These are phyloP conservation scores for Exophiala sideris DNA, from an alignment of 2,329 filamentous ascomycete species.

Conservation along the genomic window DNA sequence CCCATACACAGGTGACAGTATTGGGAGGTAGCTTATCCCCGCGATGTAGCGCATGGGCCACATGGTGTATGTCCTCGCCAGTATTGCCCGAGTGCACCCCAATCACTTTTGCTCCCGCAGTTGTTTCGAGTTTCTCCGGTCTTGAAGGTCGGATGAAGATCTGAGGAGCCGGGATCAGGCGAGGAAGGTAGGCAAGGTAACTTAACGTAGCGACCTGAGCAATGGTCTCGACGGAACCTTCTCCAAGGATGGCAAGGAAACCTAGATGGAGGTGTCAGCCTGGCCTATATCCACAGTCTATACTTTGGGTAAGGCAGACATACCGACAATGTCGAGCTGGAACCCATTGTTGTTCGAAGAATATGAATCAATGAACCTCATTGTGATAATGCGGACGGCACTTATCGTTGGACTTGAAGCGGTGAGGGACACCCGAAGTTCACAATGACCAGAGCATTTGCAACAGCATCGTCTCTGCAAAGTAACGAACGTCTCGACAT, in stretches of 20 bases:
- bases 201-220: slow-evolving; percentile 51
- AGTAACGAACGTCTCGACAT: too few relatives aligned
- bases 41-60: slow-evolving; percentile 42
- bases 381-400: slow-evolving; percentile 1
- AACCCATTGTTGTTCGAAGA: slow-evolving; percentile 34
- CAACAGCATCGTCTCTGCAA: too few relatives aligned
- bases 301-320: slow-evolving; percentile 1
- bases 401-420: too few relatives aligned
- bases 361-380: slow-evolving; percentile 21
- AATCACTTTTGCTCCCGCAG: slow-evolving; percentile 39
- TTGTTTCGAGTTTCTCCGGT: slow-evolving; percentile 41
- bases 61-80: slow-evolving; percentile 46
- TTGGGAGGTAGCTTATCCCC: slow-evolving; percentile 36
- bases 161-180: slow-evolving; percentile 51
- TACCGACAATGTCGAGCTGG: slow-evolving; percentile 54
- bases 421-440: too few relatives aligned
- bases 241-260: slow-evolving; percentile 53
- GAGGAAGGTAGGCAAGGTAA: slow-evolving; percentile 48
- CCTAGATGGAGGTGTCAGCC: slow-evolving; percentile 11
- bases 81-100: slow-evolving; percentile 49
- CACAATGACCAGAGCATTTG: too few relatives aligned
- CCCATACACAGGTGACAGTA: slow-evolving; percentile 41
- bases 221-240: slow-evolving; percentile 50
- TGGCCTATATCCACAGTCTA: neutral
- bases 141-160: slow-evolving; percentile 47